Percentiles rank a stretch among this genome's conserved stretches.
Conservation (phyloP, 2,329 filamentous ascomycete genomes). For the Cordyceps militaris region DNA sequence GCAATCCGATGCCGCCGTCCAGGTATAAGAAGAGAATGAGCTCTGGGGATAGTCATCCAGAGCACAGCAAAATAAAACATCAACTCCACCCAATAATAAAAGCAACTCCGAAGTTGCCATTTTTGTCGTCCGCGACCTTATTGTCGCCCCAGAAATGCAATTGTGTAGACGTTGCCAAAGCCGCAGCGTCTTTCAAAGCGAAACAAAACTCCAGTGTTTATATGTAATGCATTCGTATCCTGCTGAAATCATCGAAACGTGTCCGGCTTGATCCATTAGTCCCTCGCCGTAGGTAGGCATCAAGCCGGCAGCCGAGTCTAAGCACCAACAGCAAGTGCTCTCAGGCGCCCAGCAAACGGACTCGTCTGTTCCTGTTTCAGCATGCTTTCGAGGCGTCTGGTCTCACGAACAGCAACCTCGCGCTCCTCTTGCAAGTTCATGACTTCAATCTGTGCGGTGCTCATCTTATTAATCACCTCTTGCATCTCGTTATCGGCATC, state of each 20-base stretch:
- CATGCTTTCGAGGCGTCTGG: conserved; percentile 59
- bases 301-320: conserved; percentile 7
- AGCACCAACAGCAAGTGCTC: conserved; percentile 24
- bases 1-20: not conserved
- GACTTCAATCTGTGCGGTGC: conserved; percentile 74
- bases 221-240: conserved; percentile 24
- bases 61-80: not conserved
- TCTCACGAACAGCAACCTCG: conserved; percentile 67
- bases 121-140: conserved; percentile 5
- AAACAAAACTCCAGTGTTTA: conserved; percentile 32
- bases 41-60: not conserved
- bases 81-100: conserved; percentile 1
- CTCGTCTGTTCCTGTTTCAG: conserved; percentile 58
- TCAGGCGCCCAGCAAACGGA: conserved; percentile 34
- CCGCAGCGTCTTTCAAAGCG: conserved; percentile 13
- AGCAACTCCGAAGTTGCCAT: not conserved
- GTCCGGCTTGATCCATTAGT: conserved; percentile 8
- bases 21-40: not conserved
- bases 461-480: conserved; percentile 74
- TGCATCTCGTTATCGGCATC: conserved; percentile 68
- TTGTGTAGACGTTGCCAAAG: not conserved
- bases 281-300: conserved; percentile 3
- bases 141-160: conserved; percentile 12
- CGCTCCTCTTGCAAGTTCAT: conserved; percentile 69
- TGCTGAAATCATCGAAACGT: conserved; percentile 8